phyloP scores from a whole-genome alignment of 2,329 filamentous ascomycete species.

The Daldinia eschscholtzii region DNA sequence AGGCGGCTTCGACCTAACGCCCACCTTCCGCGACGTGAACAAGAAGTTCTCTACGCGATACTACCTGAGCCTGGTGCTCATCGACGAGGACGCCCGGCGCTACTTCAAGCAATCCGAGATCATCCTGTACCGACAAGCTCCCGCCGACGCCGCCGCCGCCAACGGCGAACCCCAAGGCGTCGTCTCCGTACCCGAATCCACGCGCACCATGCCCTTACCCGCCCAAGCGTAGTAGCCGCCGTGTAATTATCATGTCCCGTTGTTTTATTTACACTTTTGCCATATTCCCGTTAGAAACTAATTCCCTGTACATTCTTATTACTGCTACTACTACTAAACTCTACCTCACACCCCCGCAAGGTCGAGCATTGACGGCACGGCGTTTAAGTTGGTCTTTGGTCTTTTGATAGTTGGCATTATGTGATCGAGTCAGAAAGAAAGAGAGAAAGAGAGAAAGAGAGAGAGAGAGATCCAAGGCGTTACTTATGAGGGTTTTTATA shows the following conservation, averaged over 20 bases:
- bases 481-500: slow-evolving; percentile 19
- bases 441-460: slow-evolving; percentile 11
- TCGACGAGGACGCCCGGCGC: slow-evolving; percentile 94
- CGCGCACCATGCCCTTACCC: slow-evolving; percentile 45
- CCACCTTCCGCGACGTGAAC: slow-evolving; percentile 99
- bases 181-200: slow-evolving; percentile 56
- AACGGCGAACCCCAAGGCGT: slow-evolving; percentile 60
- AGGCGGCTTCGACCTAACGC: slow-evolving; percentile 95
- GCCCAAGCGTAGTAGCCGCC: slow-evolving; percentile 39
- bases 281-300: not conserved
- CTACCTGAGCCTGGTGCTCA: slow-evolving; percentile 94
- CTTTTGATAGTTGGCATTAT: slow-evolving; percentile 29
- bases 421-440: slow-evolving; percentile 23
- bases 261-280: slow-evolving; percentile 1
- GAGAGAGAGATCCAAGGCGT: slow-evolving; percentile 19
- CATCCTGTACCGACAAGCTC: slow-evolving; percentile 88
- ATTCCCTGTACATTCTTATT: slow-evolving; percentile 48
- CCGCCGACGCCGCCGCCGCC: slow-evolving; percentile 63
- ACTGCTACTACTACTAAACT: not conserved
- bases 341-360: slow-evolving; percentile 16
- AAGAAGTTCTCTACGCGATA: slow-evolving; percentile 99
- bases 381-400: slow-evolving; percentile 47
- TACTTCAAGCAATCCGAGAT: slow-evolving; percentile 99
- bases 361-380: slow-evolving; percentile 49
- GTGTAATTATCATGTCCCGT: not conserved